Percentiles rank a stretch among this genome's conserved stretches.
These are phyloP conservation scores for Hansfordia pulvinata DNA, from an alignment of 2,329 filamentous ascomycete genomes.

Conservation along the genomic window DNA sequence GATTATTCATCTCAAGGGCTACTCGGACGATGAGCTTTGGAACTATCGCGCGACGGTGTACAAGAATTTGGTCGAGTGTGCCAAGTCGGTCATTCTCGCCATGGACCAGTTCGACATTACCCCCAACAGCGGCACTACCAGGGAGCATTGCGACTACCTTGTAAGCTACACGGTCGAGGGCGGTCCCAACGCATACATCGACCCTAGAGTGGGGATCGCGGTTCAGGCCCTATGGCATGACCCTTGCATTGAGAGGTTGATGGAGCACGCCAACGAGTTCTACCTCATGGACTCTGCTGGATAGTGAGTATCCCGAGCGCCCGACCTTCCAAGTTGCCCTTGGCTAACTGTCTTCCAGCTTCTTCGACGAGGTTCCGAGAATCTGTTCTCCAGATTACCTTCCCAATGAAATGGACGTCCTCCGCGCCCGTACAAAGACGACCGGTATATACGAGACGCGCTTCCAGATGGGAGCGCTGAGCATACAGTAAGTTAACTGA, in stretches of 20 bases:
- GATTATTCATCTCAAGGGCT: slow-evolving; percentile 97
- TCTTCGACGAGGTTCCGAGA: slow-evolving; percentile 83
- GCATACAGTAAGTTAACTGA: slow-evolving; percentile 75
- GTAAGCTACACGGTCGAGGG: slow-evolving; percentile 82
- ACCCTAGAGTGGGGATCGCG: slow-evolving; percentile 67
- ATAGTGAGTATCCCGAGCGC: slow-evolving; percentile 54
- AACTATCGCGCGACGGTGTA: slow-evolving; percentile 94
- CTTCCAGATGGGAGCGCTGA: slow-evolving; percentile 96
- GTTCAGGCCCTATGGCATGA: slow-evolving; percentile 86
- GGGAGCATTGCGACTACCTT: slow-evolving; percentile 65
- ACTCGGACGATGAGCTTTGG: slow-evolving; percentile 83
- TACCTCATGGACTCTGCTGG: slow-evolving; percentile 98
- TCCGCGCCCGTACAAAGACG: slow-evolving; percentile 92
- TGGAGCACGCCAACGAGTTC: slow-evolving; percentile 94
- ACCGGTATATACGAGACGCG: slow-evolving; percentile 98
- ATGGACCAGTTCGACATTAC: slow-evolving; percentile 87
- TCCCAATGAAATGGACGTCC: slow-evolving; percentile 85
- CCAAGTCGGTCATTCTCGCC: slow-evolving; percentile 80
- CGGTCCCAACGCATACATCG: slow-evolving; percentile 75
- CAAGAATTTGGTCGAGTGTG: slow-evolving; percentile 96
- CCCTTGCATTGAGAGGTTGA: slow-evolving; percentile 63
- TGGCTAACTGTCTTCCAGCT: slow-evolving; percentile 39
- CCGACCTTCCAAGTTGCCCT: slow-evolving; percentile 2
- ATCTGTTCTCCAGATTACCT: slow-evolving; percentile 80
- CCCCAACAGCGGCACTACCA: slow-evolving; percentile 57